Conservation (phyloP, 1,284 basidiomycete species). For the Phlebopus sp. region DNA sequence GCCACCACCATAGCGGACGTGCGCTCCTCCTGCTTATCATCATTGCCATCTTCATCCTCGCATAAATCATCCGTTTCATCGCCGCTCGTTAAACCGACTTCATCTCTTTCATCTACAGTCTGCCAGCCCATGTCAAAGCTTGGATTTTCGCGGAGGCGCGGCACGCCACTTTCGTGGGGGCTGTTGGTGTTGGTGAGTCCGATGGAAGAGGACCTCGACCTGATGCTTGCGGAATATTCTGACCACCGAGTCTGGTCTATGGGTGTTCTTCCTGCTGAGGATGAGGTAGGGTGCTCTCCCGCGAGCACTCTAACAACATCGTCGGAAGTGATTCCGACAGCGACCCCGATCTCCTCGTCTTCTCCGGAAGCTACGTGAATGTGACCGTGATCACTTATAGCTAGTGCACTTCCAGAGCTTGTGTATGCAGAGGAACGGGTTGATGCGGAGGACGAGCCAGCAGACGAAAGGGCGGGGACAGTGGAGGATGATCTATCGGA, state of each 20-base stretch:
- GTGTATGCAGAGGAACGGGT: slow-evolving; percentile 76
- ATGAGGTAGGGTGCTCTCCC: slow-evolving; percentile 46
- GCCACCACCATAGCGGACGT: slow-evolving; percentile 75
- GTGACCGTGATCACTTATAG: slow-evolving; percentile 58
- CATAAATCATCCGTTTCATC: slow-evolving; percentile 72
- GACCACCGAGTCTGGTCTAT: slow-evolving; percentile 66
- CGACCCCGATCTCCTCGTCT: slow-evolving; percentile 52
- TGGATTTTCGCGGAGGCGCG: slow-evolving; percentile 55
- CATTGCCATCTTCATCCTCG: slow-evolving; percentile 51
- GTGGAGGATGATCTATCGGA: slow-evolving; percentile 41
- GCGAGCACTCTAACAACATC: slow-evolving; percentile 58
- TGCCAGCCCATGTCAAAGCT: slow-evolving; percentile 76
- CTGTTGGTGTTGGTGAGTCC: slow-evolving; percentile 45
- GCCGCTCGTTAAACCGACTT: slow-evolving; percentile 62
- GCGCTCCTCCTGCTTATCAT: slow-evolving; percentile 59
- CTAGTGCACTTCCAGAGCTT: slow-evolving; percentile 57
- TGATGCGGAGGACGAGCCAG: slow-evolving; percentile 64
- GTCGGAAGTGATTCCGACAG: slow-evolving; percentile 60
- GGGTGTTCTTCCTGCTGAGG: slow-evolving; percentile 42
- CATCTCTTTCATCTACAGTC: slow-evolving; percentile 68
- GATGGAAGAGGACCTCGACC: slow-evolving; percentile 68
- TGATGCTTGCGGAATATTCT: slow-evolving; percentile 57
- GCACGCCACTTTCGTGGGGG: slow-evolving; percentile 42
- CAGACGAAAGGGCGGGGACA: slow-evolving; percentile 60
- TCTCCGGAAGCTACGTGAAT: slow-evolving; percentile 61